Conservation (phyloP, 257 asterid species). For the Petunia axillaris region DNA sequence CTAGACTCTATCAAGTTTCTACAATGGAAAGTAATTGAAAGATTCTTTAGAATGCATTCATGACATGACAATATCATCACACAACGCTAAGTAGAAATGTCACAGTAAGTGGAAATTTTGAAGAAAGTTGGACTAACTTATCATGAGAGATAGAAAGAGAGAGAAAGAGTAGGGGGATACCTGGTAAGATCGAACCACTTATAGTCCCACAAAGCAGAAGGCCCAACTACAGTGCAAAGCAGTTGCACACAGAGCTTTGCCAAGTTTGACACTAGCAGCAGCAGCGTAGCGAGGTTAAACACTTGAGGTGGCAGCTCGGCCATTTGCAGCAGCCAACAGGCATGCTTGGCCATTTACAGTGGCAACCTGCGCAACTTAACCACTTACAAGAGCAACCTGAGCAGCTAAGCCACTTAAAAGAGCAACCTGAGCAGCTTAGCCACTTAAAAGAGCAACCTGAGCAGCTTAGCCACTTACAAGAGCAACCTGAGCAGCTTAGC, state of each 20-base stretch:
- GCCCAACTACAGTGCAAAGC: not conserved
- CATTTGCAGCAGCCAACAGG: slow-evolving; percentile 17
- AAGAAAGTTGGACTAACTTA: not conserved
- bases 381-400: slow-evolving; percentile 2
- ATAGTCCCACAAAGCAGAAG: not conserved
- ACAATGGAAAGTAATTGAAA: not conserved
- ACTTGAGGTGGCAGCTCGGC: slow-evolving; percentile 1
- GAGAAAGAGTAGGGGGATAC: not conserved
- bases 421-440: not conserved
- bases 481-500: slow-evolving; percentile 7
- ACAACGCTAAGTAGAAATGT: not conserved
- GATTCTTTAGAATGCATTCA: not conserved
- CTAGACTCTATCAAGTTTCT: not conserved
- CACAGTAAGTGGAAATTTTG: not conserved
- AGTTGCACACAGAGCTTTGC: not conserved
- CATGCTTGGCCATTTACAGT: slow-evolving; percentile 21
- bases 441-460: not conserved
- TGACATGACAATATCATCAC: not conserved
- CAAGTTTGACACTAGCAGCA: slow-evolving; percentile 1
- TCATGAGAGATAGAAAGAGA: not conserved
- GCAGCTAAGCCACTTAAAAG: not conserved
- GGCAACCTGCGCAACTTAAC: not conserved
- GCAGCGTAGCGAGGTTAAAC: slow-evolving; percentile 4
- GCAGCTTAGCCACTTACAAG: not conserved
- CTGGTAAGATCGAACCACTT: slow-evolving; percentile 13